A percentile compares a stretch with the other conserved stretches of the same genome.
phyloP scores from a whole-genome alignment of 805 yeast species.

The Metschnikowia gruessii region DNA sequence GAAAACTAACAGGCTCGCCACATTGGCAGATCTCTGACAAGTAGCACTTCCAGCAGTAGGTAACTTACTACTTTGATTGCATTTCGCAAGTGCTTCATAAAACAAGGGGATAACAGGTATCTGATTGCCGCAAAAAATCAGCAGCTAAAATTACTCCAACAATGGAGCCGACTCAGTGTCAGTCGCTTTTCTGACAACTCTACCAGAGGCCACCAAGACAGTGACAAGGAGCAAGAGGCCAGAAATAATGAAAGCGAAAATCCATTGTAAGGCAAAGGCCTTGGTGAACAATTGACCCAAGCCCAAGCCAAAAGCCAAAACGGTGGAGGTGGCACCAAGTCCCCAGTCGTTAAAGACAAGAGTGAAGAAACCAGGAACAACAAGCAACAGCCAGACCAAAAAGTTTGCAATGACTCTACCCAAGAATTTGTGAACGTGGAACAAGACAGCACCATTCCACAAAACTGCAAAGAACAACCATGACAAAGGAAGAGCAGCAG shows the following conservation, averaged over 20 bases:
- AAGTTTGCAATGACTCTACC: slow-evolving; percentile 71
- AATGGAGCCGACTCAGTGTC: slow-evolving; percentile 20
- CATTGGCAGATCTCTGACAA: too few species aligned
- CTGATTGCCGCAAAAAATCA: not conserved
- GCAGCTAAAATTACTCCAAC: slow-evolving; percentile 11
- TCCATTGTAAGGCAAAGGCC: slow-evolving; percentile 80
- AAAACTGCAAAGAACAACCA: slow-evolving; percentile 73
- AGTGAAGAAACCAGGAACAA: slow-evolving; percentile 59
- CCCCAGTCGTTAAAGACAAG: slow-evolving; percentile 68
- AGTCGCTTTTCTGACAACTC: slow-evolving; percentile 15
- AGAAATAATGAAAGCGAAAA: slow-evolving; percentile 69
- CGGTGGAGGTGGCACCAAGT: slow-evolving; percentile 56
- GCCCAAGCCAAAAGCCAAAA: slow-evolving; percentile 63
- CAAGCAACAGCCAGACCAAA: slow-evolving; percentile 72
- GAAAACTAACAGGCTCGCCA: too few species aligned
- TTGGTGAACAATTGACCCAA: slow-evolving; percentile 67
- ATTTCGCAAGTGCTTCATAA: too few species aligned
- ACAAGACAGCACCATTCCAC: slow-evolving; percentile 83
- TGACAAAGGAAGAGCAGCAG: slow-evolving; percentile 65
- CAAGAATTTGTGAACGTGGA: slow-evolving; percentile 56
- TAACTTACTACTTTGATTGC: too few species aligned
- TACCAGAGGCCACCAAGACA: slow-evolving; percentile 44
- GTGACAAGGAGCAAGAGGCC: slow-evolving; percentile 53
- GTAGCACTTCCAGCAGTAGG: too few species aligned
- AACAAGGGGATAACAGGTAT: not conserved